Percentiles rank a stretch among this genome's conserved stretches.
Conservation (phyloP, 768 basidiomycete genomes). For the Podaxis pistillaris region DNA sequence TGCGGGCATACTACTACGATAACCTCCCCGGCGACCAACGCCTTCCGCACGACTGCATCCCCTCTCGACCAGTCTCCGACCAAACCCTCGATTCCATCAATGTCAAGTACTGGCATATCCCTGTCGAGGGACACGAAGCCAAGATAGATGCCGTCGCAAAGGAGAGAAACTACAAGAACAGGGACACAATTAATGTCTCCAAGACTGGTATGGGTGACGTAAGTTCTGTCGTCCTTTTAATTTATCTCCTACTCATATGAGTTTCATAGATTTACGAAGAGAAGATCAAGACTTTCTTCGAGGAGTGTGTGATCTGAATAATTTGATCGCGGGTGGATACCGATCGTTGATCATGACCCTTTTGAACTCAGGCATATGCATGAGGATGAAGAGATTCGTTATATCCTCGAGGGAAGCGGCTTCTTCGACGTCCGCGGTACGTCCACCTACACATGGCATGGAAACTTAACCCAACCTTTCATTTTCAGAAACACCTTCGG, state of each 20-base stretch:
- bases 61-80: conserved; percentile 49
- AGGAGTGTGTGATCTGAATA: conserved; percentile 54
- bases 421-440: conserved; percentile 90
- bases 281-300: conserved; percentile 81
- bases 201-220: conserved; percentile 78
- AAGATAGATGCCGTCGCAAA: conserved; percentile 62
- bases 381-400: conserved; percentile 95
- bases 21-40: conserved; percentile 80
- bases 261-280: conserved; percentile 22
- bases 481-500: conserved; percentile 53
- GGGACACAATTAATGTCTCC: conserved; percentile 77
- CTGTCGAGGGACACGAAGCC: conserved; percentile 55
- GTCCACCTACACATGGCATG: conserved; percentile 18
- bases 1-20: conserved; percentile 79
- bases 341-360: background rate
- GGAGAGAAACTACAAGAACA: conserved; percentile 78
- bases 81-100: conserved; percentile 54
- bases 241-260: background rate
- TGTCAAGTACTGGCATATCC: conserved; percentile 67
- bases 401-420: conserved; percentile 81
- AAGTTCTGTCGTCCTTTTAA: conserved; percentile 18
- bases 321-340: background rate
- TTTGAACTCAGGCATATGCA: conserved; percentile 71
- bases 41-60: conserved; percentile 70
- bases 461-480: background rate